Evolutionary conservation across 805 yeast genomes (phyloP).

Genomic region (Candida krabiensis): DNA sequence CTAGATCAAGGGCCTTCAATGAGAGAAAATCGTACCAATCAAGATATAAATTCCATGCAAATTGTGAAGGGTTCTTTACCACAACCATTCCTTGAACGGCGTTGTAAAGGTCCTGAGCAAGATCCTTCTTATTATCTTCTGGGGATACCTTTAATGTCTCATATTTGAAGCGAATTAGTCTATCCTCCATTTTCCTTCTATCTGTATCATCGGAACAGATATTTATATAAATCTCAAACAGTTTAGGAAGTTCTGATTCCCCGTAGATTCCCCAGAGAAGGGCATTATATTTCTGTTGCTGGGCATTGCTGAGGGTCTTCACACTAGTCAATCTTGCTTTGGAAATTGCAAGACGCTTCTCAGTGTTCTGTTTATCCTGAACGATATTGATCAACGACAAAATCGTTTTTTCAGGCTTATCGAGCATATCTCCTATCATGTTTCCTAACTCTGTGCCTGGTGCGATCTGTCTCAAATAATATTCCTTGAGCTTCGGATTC

Average conservation of each 20-base stretch:
- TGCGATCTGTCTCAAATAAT: slow-evolving; percentile 47
- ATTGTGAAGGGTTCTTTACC: slow-evolving; percentile 56
- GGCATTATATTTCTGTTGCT: slow-evolving; percentile 37
- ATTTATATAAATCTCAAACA: slow-evolving; percentile 59
- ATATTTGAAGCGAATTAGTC: slow-evolving; percentile 56
- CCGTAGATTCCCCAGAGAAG: slow-evolving; percentile 48
- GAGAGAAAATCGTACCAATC: slow-evolving; percentile 66
- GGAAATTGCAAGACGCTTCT: slow-evolving; percentile 41
- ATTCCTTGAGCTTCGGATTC: slow-evolving; percentile 39
- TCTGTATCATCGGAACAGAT: slow-evolving; percentile 55
- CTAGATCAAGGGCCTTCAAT: slow-evolving; percentile 49
- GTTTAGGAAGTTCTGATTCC: slow-evolving; percentile 49
- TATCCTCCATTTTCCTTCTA: slow-evolving; percentile 61
- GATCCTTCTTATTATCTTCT: slow-evolving; percentile 34
- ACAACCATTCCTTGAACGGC: slow-evolving; percentile 73
- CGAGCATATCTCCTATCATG: slow-evolving; percentile 46
- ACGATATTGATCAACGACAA: slow-evolving; percentile 42
- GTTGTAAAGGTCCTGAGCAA: slow-evolving; percentile 46
- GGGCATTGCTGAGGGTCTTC: slow-evolving; percentile 40
- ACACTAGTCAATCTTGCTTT: slow-evolving; percentile 52
- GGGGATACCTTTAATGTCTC: slow-evolving; percentile 57
- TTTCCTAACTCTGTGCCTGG: slow-evolving; percentile 62
- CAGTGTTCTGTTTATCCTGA: slow-evolving; percentile 39
- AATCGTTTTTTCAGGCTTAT: slow-evolving; percentile 46
- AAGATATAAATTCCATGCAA: slow-evolving; percentile 72